Evolutionary conservation across 331 rosid species (phyloP), one percentile per base, ranked within the genome.

Genomic region (Quercus lobata): DNA sequence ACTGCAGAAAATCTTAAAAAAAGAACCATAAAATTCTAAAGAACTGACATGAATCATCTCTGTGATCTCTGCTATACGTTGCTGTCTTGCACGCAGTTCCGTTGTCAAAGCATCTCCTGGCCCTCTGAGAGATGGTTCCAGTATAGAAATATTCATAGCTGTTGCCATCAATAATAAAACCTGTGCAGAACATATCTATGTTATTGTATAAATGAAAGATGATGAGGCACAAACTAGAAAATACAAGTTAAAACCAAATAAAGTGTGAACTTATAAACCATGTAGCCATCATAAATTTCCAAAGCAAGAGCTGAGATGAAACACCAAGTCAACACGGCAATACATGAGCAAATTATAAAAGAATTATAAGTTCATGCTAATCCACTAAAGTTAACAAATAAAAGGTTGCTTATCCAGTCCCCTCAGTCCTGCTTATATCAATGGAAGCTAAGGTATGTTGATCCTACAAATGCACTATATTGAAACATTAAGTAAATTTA

Each of bases 1-100:
- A 81, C 68, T n/a, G 61, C 27, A 81, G 7, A 81, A 62, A 61
- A 70, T 71, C 71, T 69, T 74, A 74, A 10, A 27, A 34, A 77
- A 83, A 58, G 60, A 71, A 75, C 27, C 16, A 58, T 29, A 69
- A 74, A 27, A 72, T 82, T 61, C 27, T 74, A 65, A 77, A 81
- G 82, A 79, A 88, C 99, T 83, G 16, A 96, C 99, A 88, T 96
- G 99, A 83, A 96, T 93, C 99, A 96, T 96, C 85, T 96, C 99
- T 74, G 99, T 91, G 61, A 96, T 92, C 88, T 96, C 99, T 73
- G 99, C 99, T 76, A 96, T 84, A 76, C 90, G 81, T 81, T 90
- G 99, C 53, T 96, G 99, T 79, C 94, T 93, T 17, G 83, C 83
- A 2, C 98, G 96, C 73, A 91, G 75, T 58, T 96, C 94, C n/a